Evolutionary conservation across 2,329 filamentous ascomycete genomes (phyloP).

Genomic region (Pestalotiopsis sp.): DNA sequence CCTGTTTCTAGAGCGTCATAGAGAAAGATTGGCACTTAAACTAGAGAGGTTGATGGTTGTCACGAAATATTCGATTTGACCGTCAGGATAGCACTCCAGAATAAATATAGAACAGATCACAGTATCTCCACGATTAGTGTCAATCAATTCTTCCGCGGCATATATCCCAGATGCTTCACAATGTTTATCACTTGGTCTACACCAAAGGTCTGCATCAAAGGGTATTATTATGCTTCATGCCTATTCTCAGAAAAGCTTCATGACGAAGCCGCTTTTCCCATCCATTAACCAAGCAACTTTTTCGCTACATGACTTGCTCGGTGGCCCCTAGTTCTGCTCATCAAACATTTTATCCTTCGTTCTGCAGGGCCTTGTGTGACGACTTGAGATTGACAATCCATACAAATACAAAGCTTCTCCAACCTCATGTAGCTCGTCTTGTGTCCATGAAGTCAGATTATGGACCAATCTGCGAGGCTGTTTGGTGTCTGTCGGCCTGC

Average conservation of each 20-base stretch:
- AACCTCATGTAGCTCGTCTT: not conserved
- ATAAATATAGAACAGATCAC: not conserved
- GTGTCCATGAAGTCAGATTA: not conserved
- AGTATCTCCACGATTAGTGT: not conserved
- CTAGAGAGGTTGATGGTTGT: not conserved
- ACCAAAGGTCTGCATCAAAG: not conserved
- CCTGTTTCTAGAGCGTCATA: not conserved
- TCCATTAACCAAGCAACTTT: not conserved
- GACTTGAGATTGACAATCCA: not conserved
- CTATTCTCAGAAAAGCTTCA: not conserved
- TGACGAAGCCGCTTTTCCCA: not conserved
- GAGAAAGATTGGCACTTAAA: not conserved
- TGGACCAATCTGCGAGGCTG: not conserved
- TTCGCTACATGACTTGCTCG: not conserved
- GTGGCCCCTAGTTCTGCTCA: not conserved
- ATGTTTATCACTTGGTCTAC: not conserved
- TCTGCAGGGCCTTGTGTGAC: not conserved
- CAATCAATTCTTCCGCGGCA: not conserved
- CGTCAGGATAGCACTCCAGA: not conserved
- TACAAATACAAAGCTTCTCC: not conserved
- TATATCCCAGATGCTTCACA: not conserved
- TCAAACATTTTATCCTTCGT: not conserved
- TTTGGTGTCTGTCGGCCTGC: not conserved
- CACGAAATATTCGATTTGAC: not conserved
- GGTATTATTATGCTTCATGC: not conserved